These are phyloP conservation scores for Naegleria lovaniensis DNA, from an alignment of 208 protist genomes.

Conservation along the genomic window DNA sequence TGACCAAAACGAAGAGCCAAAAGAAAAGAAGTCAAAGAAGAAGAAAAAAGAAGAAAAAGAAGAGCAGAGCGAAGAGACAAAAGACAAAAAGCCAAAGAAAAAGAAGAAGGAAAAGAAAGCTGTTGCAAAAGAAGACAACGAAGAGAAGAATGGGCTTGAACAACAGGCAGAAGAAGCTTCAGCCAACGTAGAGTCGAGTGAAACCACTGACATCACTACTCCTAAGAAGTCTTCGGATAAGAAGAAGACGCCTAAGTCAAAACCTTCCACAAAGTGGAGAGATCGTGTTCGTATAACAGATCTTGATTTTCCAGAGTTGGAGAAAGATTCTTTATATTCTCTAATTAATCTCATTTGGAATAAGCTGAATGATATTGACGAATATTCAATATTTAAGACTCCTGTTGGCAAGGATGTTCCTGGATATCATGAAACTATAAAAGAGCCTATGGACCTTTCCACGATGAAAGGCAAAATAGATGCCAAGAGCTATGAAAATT, in stretches of 20 bases:
- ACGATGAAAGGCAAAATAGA: constrained; percentile 29
- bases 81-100: constrained; percentile 1
- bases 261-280: neutral
- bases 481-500: constrained; percentile 20
- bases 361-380: neutral
- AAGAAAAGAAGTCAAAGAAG: neutral
- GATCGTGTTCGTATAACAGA: neutral
- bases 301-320: constrained; percentile 3
- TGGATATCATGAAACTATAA: constrained; percentile 27
- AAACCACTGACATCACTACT: neutral
- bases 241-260: neutral
- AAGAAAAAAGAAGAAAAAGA: neutral
- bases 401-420: neutral
- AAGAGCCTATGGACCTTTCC: constrained; percentile 33
- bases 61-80: neutral
- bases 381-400: neutral
- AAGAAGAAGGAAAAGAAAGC: neutral
- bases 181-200: neutral
- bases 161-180: neutral
- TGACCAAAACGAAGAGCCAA: neutral
- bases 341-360: neutral
- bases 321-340: neutral
- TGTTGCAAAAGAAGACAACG: neutral
- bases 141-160: neutral
- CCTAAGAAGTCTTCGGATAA: neutral